phyloP scores from a whole-genome alignment of 495 filamentous ascomycete species.

The Daldinia concentrica region DNA sequence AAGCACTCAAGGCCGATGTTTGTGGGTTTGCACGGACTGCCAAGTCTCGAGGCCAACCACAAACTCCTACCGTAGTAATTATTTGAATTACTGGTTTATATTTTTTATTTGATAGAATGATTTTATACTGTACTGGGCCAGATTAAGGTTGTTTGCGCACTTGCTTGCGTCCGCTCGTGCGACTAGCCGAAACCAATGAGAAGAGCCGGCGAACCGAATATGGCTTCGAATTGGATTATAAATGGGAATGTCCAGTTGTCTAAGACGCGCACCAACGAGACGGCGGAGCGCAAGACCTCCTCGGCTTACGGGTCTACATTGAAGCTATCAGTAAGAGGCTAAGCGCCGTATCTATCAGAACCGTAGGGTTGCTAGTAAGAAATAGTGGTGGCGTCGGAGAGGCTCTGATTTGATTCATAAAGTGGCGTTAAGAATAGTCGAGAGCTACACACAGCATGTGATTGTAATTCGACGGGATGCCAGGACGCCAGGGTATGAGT shows the following conservation, averaged over 20 bases:
- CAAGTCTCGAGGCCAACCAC: background rate
- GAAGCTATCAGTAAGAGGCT: constrained; percentile 10
- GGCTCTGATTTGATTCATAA: constrained; percentile 36
- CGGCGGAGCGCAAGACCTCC: background rate
- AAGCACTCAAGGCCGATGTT: constrained; percentile 12
- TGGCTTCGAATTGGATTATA: constrained; percentile 11
- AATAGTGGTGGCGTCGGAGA: constrained; percentile 23
- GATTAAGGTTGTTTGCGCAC: constrained; percentile 25
- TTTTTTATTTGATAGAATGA: background rate
- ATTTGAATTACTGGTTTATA: background rate
- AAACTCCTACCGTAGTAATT: background rate
- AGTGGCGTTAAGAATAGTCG: constrained; percentile 26
- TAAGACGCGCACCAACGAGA: constrained; percentile 29
- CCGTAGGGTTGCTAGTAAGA: constrained; percentile 9
- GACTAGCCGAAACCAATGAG: constrained; percentile 32
- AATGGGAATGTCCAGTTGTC: background rate
- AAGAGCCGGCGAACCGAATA: constrained; percentile 26
- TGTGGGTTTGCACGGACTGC: constrained; percentile 19
- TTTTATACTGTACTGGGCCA: background rate
- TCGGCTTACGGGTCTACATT: constrained; percentile 12
- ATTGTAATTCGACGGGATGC: constrained; percentile 25
- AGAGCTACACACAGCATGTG: constrained; percentile 25
- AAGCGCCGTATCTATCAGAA: background rate
- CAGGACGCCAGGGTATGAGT: constrained; percentile 27
- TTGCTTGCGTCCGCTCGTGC: constrained; percentile 23